These are phyloP conservation scores for Pulveroboletus ravenelii DNA, from an alignment of 768 basidiomycete genomes.

Conservation along the genomic window DNA sequence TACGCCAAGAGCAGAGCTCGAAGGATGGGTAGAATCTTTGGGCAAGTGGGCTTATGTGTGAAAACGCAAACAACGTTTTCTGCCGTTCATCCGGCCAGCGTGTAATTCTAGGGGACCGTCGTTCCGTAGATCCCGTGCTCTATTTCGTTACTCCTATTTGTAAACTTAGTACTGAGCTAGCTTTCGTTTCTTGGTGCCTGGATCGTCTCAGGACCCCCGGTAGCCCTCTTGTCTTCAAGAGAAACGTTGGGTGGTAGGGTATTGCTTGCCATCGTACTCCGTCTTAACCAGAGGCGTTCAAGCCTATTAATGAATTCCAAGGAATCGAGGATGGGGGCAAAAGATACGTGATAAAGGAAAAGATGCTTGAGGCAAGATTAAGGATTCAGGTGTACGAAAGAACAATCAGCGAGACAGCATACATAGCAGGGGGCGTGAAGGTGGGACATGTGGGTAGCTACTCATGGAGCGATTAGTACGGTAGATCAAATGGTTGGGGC, in stretches of 20 bases:
- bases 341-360: neutral
- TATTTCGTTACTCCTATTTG: conserved; percentile 4
- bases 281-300: neutral
- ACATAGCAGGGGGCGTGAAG: conserved; percentile 6
- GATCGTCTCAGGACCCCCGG: too few relatives aligned
- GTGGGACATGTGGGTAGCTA: neutral
- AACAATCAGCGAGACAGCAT: neutral
- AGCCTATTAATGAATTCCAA: conserved; percentile 11
- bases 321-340: neutral
- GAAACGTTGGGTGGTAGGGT: too few relatives aligned
- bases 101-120: neutral
- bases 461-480: conserved; percentile 6
- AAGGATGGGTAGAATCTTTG: conserved; percentile 32
- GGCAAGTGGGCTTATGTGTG: conserved; percentile 41
- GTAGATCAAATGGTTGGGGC: conserved; percentile 2
- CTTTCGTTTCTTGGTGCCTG: neutral
- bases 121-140: conserved; percentile 1
- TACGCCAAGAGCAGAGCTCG: conserved; percentile 27
- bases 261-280: neutral
- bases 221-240: neutral
- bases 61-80: conserved; percentile 2
- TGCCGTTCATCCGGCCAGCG: neutral
- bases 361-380: conserved; percentile 1
- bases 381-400: neutral
- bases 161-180: neutral